Base-by-base conservation (phyloP, 495 filamentous ascomycete species). In the Parmelia sp. region DNA sequence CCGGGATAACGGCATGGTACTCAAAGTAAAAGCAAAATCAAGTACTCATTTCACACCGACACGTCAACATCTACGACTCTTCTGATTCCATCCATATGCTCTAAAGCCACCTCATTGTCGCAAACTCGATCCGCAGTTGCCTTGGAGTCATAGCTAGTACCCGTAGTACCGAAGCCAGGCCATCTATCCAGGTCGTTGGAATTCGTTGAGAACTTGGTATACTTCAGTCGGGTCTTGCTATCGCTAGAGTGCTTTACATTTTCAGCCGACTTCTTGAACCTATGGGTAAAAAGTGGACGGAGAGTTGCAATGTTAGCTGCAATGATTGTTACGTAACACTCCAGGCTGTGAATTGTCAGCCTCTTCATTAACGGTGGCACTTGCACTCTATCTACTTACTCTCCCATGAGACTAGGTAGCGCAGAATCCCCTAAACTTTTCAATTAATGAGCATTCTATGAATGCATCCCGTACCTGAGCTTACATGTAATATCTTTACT, bases 271-370 rank as follows among this genome's bases (percentile, higher is more conserved):
- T 21, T n/a, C 19, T 21, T 44, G 19, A n/a, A 44, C 42, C 8
- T 44, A 44, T n/a, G 42, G 42, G 42, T 44, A n/a, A 44, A 44
- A 19, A 44, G 42, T 44, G 42, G 42, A 21, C 42, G 42, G 19
- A 44, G 42, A 44, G 42, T 44, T 44, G 42, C 42, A 44, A 44
- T 44, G 42, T 44, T n/a, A n/a, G 42, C 42, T 44, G 42, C 42
- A 44, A 44, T 44, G 42, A 44, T 44, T 21, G 42, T 8, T 3
- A 44, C 19, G 42, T 44, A 44, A 44, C 4, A 2, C n/a, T 44
- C 42, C 42, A 44, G 42, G 42, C 42, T 44, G 42, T 44, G 42
- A 44, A 44, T 15, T 44, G 42, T 44, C 42, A 44, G 42, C 42
- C 42, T 44, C 8, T 21, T n/a, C 19, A 19, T 44, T 14, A n/a